Evolutionary conservation across 2,329 filamentous ascomycete species (phyloP).

Genomic region (Nigrograna mackinnonii): DNA sequence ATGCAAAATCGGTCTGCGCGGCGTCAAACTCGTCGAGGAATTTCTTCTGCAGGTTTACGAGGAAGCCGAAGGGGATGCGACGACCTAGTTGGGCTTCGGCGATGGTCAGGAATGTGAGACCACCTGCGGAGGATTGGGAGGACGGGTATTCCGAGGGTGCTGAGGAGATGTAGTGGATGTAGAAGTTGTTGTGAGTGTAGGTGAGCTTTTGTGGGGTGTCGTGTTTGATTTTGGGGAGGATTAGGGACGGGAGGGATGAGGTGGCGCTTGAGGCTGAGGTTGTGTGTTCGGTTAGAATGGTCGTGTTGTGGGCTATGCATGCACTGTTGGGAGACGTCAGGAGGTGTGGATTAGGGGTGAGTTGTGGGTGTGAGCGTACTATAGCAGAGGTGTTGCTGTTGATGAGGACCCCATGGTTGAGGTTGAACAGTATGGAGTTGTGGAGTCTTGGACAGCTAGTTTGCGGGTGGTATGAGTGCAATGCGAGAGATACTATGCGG

Average conservation of each 20-base stretch:
- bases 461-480: too few relatives aligned
- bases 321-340: slow-evolving; percentile 59
- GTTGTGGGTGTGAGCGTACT: slow-evolving; percentile 25
- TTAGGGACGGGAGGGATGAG: slow-evolving; percentile 85
- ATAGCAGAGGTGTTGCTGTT: slow-evolving; percentile 42
- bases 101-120: slow-evolving; percentile 90
- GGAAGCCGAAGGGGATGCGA: slow-evolving; percentile 89
- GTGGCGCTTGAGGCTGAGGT: slow-evolving; percentile 81
- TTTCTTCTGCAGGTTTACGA: slow-evolving; percentile 85
- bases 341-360: neutral
- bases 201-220: slow-evolving; percentile 81
- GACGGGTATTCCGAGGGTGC: slow-evolving; percentile 68
- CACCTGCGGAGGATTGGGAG: slow-evolving; percentile 65
- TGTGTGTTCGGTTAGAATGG: slow-evolving; percentile 91
- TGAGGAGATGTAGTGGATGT: slow-evolving; percentile 95
- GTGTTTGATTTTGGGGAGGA: slow-evolving; percentile 94
- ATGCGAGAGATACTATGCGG: too few relatives aligned
- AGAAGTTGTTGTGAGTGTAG: slow-evolving; percentile 87
- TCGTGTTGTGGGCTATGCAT: slow-evolving; percentile 91
- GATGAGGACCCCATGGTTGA: slow-evolving; percentile 43
- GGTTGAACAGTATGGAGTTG: neutral
- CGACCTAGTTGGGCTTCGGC: slow-evolving; percentile 80
- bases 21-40: slow-evolving; percentile 76
- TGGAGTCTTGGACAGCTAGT: too few relatives aligned
- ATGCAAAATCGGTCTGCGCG: slow-evolving; percentile 69